phyloP scores from a whole-genome alignment of 768 basidiomycete species.

The Kwoniella dejecticola region DNA sequence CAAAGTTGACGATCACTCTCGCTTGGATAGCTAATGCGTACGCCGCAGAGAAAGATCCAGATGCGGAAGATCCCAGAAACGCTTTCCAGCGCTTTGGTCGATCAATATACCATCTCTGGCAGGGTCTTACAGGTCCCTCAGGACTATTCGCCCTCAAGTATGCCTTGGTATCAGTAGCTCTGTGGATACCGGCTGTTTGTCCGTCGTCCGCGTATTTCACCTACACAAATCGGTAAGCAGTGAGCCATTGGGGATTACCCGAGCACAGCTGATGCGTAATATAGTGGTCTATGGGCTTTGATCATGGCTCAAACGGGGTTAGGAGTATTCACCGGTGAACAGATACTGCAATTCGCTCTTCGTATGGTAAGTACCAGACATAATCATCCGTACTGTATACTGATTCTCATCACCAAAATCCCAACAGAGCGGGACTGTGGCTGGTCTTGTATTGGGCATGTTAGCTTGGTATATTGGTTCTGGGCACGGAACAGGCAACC shows the following conservation, averaged over 20 bases:
- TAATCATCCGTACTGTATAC: too few relatives aligned
- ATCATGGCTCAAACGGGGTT: slow-evolving; percentile 67
- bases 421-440: slow-evolving; percentile 38
- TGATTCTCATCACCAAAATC: slow-evolving; percentile 37
- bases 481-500: slow-evolving; percentile 61
- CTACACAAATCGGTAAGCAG: slow-evolving; percentile 23
- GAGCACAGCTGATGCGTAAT: slow-evolving; percentile 54
- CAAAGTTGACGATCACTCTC: slow-evolving; percentile 28
- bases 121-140: slow-evolving; percentile 59
- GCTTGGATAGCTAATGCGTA: slow-evolving; percentile 11
- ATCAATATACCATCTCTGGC: slow-evolving; percentile 54
- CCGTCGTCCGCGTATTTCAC: slow-evolving; percentile 57
- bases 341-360: slow-evolving; percentile 60
- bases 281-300: slow-evolving; percentile 63
- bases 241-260: neutral
- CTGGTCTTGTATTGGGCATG: slow-evolving; percentile 51
- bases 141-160: slow-evolving; percentile 63
- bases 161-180: slow-evolving; percentile 59
- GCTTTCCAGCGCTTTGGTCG: slow-evolving; percentile 58
- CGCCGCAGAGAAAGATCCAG: slow-evolving; percentile 54
- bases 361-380: slow-evolving; percentile 58
- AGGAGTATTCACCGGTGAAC: slow-evolving; percentile 65
- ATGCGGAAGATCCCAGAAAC: slow-evolving; percentile 61
- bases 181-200: slow-evolving; percentile 63
- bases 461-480: slow-evolving; percentile 55